Evolutionary conservation across 2,329 filamentous ascomycete genomes (phyloP).

Genomic region (Neocatenulostroma microsporum): DNA sequence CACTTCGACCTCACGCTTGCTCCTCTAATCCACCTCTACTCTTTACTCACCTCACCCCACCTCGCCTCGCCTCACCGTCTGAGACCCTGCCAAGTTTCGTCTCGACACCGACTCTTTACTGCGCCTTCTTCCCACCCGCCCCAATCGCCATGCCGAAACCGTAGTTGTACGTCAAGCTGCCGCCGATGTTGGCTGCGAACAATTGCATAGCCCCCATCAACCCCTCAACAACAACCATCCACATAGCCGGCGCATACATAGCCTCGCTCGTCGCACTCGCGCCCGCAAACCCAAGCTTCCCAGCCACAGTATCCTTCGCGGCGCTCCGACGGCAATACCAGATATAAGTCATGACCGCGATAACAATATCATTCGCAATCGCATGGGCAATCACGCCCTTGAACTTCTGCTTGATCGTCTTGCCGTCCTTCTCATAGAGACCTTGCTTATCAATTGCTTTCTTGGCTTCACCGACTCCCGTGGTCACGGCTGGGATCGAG

Average conservation of each 20-base stretch:
- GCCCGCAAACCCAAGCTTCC: slow-evolving; percentile 21
- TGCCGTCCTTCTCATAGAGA: slow-evolving; percentile 30
- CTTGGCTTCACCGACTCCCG: slow-evolving; percentile 32
- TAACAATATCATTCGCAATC: slow-evolving; percentile 35
- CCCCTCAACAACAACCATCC: slow-evolving; percentile 33
- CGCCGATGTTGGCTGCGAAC: slow-evolving; percentile 38
- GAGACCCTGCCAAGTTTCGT: background rate
- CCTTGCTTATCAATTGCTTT: slow-evolving; percentile 38
- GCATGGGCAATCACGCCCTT: slow-evolving; percentile 38
- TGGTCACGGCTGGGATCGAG: slow-evolving; percentile 27
- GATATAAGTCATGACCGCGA: slow-evolving; percentile 34
- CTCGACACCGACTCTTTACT: slow-evolving; percentile 8
- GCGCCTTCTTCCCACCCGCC: slow-evolving; percentile 20
- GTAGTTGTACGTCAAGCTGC: slow-evolving; percentile 38
- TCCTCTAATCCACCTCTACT: no score
- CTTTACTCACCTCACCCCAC: no score
- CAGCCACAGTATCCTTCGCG: slow-evolving; percentile 18
- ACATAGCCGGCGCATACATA: slow-evolving; percentile 29
- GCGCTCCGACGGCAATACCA: slow-evolving; percentile 35
- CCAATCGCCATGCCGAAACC: slow-evolving; percentile 36
- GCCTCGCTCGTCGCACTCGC: slow-evolving; percentile 16
- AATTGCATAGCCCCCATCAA: slow-evolving; percentile 29
- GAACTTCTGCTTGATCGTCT: slow-evolving; percentile 31
- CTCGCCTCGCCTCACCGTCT: background rate
- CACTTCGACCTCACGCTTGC: no score